Evolutionary conservation across 176 grass and related monocot species (phyloP).

Genomic region (Hsuehochloa calcarea): DNA sequence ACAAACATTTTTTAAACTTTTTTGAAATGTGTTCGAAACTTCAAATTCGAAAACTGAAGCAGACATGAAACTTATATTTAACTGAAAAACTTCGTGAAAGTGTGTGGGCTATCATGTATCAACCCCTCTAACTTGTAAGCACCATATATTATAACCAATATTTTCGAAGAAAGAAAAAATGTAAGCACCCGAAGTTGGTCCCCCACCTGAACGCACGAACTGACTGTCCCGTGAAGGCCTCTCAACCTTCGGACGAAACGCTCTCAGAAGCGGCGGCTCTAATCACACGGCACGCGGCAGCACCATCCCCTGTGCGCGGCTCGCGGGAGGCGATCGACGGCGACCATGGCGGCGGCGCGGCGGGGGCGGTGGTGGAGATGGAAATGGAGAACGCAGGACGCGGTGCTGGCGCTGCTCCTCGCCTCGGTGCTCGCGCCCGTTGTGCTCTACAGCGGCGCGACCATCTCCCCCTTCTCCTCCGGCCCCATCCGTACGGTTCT

Average conservation of each 20-base stretch:
- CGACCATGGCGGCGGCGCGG: conserved; percentile 14
- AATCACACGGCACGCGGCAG: background rate
- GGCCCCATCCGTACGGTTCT: conserved; percentile 35
- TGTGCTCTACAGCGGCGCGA: conserved; percentile 45
- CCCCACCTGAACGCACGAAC: background rate
- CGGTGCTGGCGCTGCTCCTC: conserved; percentile 50
- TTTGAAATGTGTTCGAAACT: no score
- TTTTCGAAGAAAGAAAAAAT: no score
- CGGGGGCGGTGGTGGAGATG: background rate
- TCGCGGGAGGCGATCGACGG: background rate
- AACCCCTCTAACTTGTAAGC: no score
- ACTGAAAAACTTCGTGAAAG: no score
- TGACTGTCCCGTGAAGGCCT: background rate
- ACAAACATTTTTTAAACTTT: no score
- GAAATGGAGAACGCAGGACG: conserved; percentile 33
- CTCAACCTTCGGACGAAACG: background rate
- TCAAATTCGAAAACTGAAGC: no score
- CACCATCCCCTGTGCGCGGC: background rate
- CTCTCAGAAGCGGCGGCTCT: background rate
- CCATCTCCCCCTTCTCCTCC: conserved; percentile 39
- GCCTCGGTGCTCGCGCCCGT: conserved; percentile 58
- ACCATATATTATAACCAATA: no score
- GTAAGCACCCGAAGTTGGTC: no score
- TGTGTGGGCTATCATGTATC: no score
- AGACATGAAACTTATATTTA: no score